Conservation (phyloP, 495 filamentous ascomycete species). For the Neohortaea acidophila region DNA sequence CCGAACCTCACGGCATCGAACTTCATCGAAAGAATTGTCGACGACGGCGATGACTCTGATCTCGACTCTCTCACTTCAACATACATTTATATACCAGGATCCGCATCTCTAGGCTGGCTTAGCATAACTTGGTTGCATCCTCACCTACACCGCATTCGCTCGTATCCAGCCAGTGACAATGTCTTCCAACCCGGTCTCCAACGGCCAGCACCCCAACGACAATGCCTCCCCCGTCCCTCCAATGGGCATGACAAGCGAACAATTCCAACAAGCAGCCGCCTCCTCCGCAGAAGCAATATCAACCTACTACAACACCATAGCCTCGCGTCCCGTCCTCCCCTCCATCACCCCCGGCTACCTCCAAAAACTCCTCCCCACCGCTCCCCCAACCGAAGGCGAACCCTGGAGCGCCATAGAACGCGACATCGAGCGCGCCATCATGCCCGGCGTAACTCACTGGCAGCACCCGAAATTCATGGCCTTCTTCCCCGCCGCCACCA, state of each 20-base stretch:
- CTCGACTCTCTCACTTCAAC: too few species aligned
- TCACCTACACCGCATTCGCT: too few species aligned
- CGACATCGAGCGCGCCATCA: constrained; percentile 77
- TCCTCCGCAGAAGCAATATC: constrained; percentile 76
- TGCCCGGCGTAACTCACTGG: constrained; percentile 91
- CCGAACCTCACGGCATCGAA: too few species aligned
- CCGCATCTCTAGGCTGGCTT: too few species aligned
- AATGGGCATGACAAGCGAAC: constrained; percentile 57
- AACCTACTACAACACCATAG: constrained; percentile 65
- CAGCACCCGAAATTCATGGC: constrained; percentile 94
- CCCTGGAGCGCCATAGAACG: constrained; percentile 64
- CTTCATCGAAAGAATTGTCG: too few species aligned
- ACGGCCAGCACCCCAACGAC: neutral
- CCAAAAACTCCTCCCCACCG: constrained; percentile 56
- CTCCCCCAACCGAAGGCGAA: constrained; percentile 59
- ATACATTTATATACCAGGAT: too few species aligned
- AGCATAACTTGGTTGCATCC: too few species aligned
- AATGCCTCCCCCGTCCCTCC: constrained; percentile 5
- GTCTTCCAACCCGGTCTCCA: neutral
- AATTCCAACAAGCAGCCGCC: constrained; percentile 68
- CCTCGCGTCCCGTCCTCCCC: constrained; percentile 56
- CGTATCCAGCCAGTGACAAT: neutral
- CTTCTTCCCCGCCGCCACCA: constrained; percentile 74
- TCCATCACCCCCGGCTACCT: constrained; percentile 79
- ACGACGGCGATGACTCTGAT: too few species aligned